Evolutionary conservation across 225 moss, liverwort and hornwort genomes (phyloP).

Genomic region (Lunularia cruciata): DNA sequence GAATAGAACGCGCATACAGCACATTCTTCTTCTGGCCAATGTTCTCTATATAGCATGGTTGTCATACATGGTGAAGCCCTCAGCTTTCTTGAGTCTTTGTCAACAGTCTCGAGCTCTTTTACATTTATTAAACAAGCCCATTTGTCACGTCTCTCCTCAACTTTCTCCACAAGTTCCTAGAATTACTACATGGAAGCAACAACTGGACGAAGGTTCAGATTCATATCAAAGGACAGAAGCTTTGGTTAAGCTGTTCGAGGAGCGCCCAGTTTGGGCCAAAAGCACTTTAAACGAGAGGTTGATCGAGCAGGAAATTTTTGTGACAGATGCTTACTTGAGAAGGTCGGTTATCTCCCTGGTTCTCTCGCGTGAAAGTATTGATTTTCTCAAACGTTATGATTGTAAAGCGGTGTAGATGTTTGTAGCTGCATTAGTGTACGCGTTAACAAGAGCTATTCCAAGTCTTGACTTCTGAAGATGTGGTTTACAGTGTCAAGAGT

Average conservation of each 20-base stretch:
- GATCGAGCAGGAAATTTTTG: constrained; percentile 57
- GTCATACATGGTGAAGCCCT: too few species aligned
- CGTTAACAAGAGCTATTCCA: too few species aligned
- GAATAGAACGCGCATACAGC: too few species aligned
- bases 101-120: not conserved
- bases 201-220: constrained; percentile 57
- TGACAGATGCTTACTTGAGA: constrained; percentile 67
- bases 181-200: constrained; percentile 67
- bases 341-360: constrained; percentile 36
- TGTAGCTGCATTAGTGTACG: too few species aligned
- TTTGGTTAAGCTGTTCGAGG: constrained; percentile 68
- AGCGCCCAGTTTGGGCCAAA: constrained; percentile 93
- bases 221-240: constrained; percentile 69
- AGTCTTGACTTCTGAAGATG: too few species aligned
- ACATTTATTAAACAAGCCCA: not conserved
- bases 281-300: constrained; percentile 70
- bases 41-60: too few species aligned
- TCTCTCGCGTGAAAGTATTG: not conserved
- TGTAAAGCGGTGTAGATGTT: not conserved
- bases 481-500: too few species aligned
- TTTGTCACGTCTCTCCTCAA: constrained; percentile 36
- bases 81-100: not conserved
- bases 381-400: not conserved
- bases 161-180: constrained; percentile 65
- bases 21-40: too few species aligned